A percentile compares a stretch with the other conserved stretches of the same genome.
Evolutionary conservation across 169 alveolate genomes (phyloP).

Genomic region (Plasmodium yoelii): DNA sequence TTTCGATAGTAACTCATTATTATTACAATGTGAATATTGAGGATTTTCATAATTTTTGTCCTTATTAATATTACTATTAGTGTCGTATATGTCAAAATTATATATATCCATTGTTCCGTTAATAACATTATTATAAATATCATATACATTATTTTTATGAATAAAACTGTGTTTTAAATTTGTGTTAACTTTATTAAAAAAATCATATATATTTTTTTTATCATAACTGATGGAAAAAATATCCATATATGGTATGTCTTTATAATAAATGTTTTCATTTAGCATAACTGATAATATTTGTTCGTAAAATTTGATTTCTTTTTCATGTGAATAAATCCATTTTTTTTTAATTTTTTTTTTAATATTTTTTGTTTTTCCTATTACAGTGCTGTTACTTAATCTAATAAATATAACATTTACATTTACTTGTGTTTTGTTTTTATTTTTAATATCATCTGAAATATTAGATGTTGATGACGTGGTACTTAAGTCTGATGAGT

Average conservation of each 20-base stretch:
- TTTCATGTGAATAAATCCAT: conserved; percentile 83
- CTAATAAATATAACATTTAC: conserved; percentile 83
- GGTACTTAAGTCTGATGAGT: background rate
- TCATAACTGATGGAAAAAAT: conserved; percentile 47
- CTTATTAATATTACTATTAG: background rate
- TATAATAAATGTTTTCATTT: conserved; percentile 78
- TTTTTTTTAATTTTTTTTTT: conserved; percentile 77
- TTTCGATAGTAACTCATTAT: background rate
- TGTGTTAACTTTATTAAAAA: conserved; percentile 50
- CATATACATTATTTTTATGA: conserved; percentile 73
- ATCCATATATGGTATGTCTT: conserved; percentile 83
- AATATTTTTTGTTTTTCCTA: conserved; percentile 81
- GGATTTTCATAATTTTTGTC: background rate
- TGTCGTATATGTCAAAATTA: conserved; percentile 64
- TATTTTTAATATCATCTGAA: conserved; percentile 2
- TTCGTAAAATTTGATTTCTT: conserved; percentile 85
- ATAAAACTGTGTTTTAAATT: conserved; percentile 71
- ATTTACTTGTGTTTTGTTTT: conserved; percentile 44
- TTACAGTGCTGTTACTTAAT: conserved; percentile 82
- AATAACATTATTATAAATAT: conserved; percentile 51
- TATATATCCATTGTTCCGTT: conserved; percentile 47
- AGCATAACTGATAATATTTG: conserved; percentile 81
- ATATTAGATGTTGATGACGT: background rate
- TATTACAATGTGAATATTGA: background rate
- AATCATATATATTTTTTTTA: conserved; percentile 45